A percentile compares a stretch with the other conserved stretches of the same genome.
Evolutionary conservation across 2,329 filamentous ascomycete genomes (phyloP).

Genomic region (Thielaviopsis musarum): DNA sequence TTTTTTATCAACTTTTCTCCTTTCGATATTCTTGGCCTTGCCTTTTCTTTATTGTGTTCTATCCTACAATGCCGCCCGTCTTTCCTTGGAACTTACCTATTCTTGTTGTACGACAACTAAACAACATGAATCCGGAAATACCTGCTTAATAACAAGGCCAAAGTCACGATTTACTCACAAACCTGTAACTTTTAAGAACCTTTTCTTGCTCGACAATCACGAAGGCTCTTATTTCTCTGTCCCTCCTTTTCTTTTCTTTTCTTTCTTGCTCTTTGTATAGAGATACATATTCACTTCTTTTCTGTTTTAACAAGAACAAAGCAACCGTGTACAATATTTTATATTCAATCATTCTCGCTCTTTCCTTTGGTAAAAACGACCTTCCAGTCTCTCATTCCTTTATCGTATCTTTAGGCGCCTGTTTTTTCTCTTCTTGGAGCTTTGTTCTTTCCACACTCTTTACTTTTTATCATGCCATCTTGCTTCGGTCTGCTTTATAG

Average conservation of each 20-base stretch:
- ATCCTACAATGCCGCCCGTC: not conserved
- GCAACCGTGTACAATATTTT: not conserved
- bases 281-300: not conserved
- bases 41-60: not conserved
- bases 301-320: not conserved
- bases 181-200: not conserved
- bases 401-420: not conserved
- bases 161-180: not conserved
- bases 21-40: not conserved
- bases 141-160: not conserved
- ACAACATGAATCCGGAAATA: not conserved
- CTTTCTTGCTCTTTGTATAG: not conserved
- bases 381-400: not conserved
- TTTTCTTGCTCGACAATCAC: not conserved
- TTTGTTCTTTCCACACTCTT: not conserved
- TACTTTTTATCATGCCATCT: not conserved
- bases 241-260: not conserved
- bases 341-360: not conserved
- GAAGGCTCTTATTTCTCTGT: not conserved
- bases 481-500: not conserved
- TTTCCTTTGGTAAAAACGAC: not conserved
- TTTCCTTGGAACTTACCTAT: not conserved
- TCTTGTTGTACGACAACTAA: no score
- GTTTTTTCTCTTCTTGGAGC: not conserved
- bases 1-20: not conserved